These are phyloP conservation scores for Chalciporus sp. DNA, from an alignment of 1,284 basidiomycete species.

Conservation along the genomic window DNA sequence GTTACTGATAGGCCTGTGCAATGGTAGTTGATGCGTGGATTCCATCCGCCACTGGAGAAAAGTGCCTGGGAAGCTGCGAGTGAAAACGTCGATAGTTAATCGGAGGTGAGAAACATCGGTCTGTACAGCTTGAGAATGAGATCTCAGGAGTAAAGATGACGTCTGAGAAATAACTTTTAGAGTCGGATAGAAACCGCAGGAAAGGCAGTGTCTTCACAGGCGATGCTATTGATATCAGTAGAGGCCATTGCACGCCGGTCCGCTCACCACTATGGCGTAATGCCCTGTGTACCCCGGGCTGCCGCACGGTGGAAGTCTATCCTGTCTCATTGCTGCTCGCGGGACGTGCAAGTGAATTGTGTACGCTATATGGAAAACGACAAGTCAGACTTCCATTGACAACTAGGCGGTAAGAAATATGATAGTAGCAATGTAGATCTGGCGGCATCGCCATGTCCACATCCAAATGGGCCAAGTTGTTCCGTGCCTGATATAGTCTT, in stretches of 20 bases:
- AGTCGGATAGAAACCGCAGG: slow-evolving; percentile 1
- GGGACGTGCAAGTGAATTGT: not conserved
- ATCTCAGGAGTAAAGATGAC: not conserved
- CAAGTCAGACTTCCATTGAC: too few relatives aligned
- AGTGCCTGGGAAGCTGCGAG: slow-evolving; percentile 12
- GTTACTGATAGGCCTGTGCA: slow-evolving; percentile 12
- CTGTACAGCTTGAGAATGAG: slow-evolving; percentile 15
- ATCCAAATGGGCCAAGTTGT: too few relatives aligned
- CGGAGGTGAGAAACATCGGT: slow-evolving; percentile 14
- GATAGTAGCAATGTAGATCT: too few relatives aligned
- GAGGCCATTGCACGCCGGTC: too few relatives aligned
- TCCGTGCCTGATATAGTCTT: too few relatives aligned
- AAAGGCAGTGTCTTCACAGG: not conserved
- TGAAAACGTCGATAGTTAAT: not conserved
- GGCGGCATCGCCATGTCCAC: too few relatives aligned
- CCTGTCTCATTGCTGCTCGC: too few relatives aligned
- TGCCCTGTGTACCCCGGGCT: too few relatives aligned
- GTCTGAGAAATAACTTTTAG: slow-evolving; percentile 4
- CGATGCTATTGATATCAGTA: not conserved
- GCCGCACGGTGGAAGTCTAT: too few relatives aligned
- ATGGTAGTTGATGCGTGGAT: not conserved
- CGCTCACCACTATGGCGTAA: too few relatives aligned
- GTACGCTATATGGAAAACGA: too few relatives aligned
- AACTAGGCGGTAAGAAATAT: too few relatives aligned
- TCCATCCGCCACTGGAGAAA: not conserved